Evolutionary conservation across 2,329 filamentous ascomycete species (phyloP).

Genomic region (Penicillium expansum): DNA sequence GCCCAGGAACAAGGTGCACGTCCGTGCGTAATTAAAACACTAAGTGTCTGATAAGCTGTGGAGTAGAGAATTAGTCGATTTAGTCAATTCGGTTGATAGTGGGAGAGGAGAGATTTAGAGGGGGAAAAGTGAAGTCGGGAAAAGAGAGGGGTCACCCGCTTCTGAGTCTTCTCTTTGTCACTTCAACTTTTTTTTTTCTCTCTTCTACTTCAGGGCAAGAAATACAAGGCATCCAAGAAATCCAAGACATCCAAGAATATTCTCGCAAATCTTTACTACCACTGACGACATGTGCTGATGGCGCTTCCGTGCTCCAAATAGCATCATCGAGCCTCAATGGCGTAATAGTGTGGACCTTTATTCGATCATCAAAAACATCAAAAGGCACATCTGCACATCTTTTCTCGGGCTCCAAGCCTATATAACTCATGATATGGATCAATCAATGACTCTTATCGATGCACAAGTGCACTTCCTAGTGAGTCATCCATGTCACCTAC

Average conservation of each 20-base stretch:
- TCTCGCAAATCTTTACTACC: background rate
- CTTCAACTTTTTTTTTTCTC: background rate
- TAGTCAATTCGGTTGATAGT: conserved; percentile 11
- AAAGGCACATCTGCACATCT: background rate
- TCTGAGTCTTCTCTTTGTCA: background rate
- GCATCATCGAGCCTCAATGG: conserved; percentile 18
- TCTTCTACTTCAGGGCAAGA: background rate
- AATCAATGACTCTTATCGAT: conserved; percentile 23
- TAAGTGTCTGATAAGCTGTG: conserved; percentile 33
- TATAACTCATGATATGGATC: conserved; percentile 19
- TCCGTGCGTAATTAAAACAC: conserved; percentile 12
- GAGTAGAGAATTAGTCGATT: conserved; percentile 24
- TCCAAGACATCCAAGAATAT: background rate
- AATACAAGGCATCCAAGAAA: background rate
- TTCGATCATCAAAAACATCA: background rate
- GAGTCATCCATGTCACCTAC: conserved; percentile 1
- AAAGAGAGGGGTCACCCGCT: background rate
- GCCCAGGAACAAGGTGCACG: background rate
- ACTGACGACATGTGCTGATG: conserved; percentile 18
- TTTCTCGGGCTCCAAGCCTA: background rate
- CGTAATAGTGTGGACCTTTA: conserved; percentile 13
- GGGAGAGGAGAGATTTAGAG: background rate
- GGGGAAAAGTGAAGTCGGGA: background rate
- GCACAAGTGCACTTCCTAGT: conserved; percentile 27
- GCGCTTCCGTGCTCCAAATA: background rate